Evolutionary conservation across 2,329 filamentous ascomycete species (phyloP).

Genomic region (Acrocalymma vagum): DNA sequence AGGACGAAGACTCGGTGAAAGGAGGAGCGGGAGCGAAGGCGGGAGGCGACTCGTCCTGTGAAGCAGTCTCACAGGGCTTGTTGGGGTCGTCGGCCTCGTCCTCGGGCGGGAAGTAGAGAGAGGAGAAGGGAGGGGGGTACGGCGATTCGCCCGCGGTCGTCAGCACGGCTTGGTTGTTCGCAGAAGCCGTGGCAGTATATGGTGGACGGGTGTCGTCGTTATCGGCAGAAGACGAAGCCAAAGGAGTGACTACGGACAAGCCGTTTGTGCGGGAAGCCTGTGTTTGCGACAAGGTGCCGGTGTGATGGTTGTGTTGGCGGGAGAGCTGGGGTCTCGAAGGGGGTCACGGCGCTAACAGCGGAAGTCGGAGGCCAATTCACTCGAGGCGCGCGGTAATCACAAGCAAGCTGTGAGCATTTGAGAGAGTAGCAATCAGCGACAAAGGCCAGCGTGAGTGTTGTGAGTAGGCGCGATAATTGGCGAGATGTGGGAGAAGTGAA

Average conservation of each 20-base stretch:
- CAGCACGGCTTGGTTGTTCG: constrained; percentile 44
- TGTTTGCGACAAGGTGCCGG: constrained; percentile 55
- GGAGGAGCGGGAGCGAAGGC: constrained; percentile 62
- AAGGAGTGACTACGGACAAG: constrained; percentile 56
- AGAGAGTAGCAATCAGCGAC: constrained; percentile 18
- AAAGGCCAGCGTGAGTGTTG: constrained; percentile 11
- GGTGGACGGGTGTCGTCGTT: constrained; percentile 34
- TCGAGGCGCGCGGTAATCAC: constrained; percentile 34
- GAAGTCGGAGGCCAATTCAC: constrained; percentile 34
- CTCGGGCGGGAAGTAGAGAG: constrained; percentile 65
- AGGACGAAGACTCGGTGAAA: constrained; percentile 59
- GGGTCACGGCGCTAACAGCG: constrained; percentile 36
- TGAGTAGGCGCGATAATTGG: constrained; percentile 10
- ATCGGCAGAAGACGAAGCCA: constrained; percentile 38
- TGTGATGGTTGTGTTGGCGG: constrained; percentile 30
- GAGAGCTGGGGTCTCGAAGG: constrained; percentile 30
- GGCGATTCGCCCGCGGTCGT: constrained; percentile 61
- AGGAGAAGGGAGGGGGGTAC: constrained; percentile 69
- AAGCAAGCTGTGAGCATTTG: constrained; percentile 35
- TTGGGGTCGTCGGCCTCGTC: constrained; percentile 58
- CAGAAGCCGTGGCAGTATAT: constrained; percentile 38
- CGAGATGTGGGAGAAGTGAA: constrained; percentile 22
- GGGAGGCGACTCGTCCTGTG: constrained; percentile 51
- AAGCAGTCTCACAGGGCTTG: constrained; percentile 50
- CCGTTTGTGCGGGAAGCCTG: constrained; percentile 50